Base-by-base conservation (phyloP, 331 rosid species). In the Stylosanthes scabra region DNA sequence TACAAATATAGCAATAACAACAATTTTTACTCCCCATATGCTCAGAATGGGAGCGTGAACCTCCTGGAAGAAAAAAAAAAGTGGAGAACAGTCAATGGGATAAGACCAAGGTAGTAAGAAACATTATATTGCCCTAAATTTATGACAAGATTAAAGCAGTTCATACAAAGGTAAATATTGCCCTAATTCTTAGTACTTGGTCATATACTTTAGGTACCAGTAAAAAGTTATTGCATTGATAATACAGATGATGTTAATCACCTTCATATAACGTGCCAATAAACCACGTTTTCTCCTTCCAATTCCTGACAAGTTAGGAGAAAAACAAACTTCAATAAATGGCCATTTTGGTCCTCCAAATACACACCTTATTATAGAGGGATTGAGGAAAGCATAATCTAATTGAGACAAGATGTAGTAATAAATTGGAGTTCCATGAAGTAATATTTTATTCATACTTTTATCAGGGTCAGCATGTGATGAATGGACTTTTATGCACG, bases 41-140 rank as follows among this genome's bases (percentile, higher is more conserved):
- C 97, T 90, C 59, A 95, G 96, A 77, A 89, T 80, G 60, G 99
- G 97, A 66, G 97, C 97, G 57, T 95, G 99, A 84, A 95, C 91
- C 77, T 90, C 99, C 99, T 95, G 93, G 52, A 83, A 81, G 70
- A 67, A 63, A 45, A 78, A 62, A 39, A n/a, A 51, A 62, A 56
- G 46, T 34, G 7, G 7, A 7, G 11, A 42, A 42, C 3, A 42
- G 7, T 42, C 9, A 42, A 42, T 12, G 20, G 9, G 10, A 71
- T 73, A 67, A 81, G 63, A 78, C 62, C 28, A 25, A 58, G 42
- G 59, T 62, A 34, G 9, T 14, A 41, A 60, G 62, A 49, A 73
- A 11, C 27, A 29, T 10, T 52, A n/a, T 20, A 20, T 20, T 20
- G 25, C 25, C 25, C 25, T 78, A 37, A 25, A 70, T 11, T 66